These are phyloP conservation scores for Trichoderma semiorbis DNA, from an alignment of 2,329 filamentous ascomycete species.

Conservation along the genomic window DNA sequence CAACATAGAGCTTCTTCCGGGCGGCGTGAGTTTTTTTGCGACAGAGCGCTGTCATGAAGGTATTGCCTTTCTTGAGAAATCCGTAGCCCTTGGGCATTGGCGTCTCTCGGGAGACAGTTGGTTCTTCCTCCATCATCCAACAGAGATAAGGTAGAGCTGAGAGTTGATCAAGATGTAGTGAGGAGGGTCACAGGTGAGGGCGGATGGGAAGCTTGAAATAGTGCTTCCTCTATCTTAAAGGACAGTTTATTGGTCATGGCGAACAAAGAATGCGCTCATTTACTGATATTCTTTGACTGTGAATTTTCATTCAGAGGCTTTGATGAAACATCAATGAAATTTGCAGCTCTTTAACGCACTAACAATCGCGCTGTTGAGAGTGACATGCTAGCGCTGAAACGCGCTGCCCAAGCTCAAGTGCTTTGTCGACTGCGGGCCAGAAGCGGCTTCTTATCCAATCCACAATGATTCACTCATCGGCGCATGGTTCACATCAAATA, in stretches of 20 bases:
- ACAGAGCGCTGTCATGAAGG: conserved; percentile 41
- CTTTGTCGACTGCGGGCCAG: background rate
- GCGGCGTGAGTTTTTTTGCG: conserved; percentile 36
- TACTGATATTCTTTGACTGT: background rate
- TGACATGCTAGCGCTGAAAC: background rate
- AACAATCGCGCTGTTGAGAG: background rate
- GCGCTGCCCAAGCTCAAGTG: background rate
- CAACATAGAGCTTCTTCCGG: conserved; percentile 35
- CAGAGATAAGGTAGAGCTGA: background rate
- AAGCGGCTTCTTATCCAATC: background rate
- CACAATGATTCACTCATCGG: background rate
- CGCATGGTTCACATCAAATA: background rate
- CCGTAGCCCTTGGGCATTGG: conserved; percentile 39
- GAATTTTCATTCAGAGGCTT: background rate
- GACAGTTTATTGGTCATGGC: background rate
- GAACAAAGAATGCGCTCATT: background rate
- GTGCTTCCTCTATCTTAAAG: background rate
- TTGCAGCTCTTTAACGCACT: background rate
- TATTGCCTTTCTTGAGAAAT: conserved; percentile 41
- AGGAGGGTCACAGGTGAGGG: background rate
- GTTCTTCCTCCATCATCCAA: conserved; percentile 20
- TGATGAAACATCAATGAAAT: background rate
- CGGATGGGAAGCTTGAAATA: background rate
- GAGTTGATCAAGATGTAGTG: background rate
- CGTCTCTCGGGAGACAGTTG: conserved; percentile 23